Conservation (phyloP, 2,329 filamentous ascomycete species). For the Hymenoscyphus scutula region DNA sequence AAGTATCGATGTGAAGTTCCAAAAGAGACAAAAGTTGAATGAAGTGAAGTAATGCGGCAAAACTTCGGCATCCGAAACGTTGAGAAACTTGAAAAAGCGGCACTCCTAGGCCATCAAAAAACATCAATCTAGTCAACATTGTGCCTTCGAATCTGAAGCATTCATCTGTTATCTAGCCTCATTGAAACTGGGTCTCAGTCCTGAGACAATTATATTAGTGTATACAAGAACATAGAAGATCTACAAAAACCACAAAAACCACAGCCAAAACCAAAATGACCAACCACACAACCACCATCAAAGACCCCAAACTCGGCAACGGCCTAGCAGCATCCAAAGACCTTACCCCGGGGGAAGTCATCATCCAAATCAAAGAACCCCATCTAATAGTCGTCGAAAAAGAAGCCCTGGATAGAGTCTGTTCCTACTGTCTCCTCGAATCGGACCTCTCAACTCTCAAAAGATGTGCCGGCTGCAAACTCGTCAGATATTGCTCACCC, state of each 20-base stretch:
- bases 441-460: conserved; percentile 18
- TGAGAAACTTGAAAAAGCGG: no score
- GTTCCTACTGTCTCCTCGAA: conserved; percentile 29
- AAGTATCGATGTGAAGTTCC: no score
- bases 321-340: conserved; percentile 26
- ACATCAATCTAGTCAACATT: no score
- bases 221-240: neutral
- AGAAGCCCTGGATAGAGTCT: conserved; percentile 28
- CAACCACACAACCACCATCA: conserved; percentile 20
- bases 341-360: conserved; percentile 22
- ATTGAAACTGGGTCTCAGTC: neutral
- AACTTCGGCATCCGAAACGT: no score
- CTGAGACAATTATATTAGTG: neutral
- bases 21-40: no score
- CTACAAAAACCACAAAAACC: neutral
- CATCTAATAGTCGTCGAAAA: conserved; percentile 33
- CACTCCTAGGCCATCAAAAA: no score
- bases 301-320: conserved; percentile 20
- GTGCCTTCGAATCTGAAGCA: no score
- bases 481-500: conserved; percentile 53
- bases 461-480: conserved; percentile 52
- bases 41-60: no score
- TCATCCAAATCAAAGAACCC: conserved; percentile 27
- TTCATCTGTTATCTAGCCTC: no score
- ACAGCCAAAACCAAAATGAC: no score